Percentiles rank a stretch among this genome's conserved stretches.
These are phyloP conservation scores for Stemphylium beticola DNA, from an alignment of 2,329 filamentous ascomycete species.

Conservation along the genomic window DNA sequence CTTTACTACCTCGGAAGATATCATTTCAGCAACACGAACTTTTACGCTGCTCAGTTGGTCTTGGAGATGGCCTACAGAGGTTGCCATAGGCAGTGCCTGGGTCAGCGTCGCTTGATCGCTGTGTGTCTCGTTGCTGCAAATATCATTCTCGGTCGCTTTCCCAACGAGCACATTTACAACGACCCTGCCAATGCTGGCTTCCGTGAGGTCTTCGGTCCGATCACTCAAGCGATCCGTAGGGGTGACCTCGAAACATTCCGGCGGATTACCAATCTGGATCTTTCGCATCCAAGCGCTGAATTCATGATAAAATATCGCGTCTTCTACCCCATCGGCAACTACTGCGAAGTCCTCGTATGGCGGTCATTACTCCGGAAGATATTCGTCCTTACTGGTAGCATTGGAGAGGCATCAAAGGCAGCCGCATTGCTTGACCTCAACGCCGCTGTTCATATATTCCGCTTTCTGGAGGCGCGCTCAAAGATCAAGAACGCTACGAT, in stretches of 20 bases:
- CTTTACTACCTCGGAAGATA: conserved; percentile 94
- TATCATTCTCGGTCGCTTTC: conserved; percentile 83
- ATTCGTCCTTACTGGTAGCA: conserved; percentile 79
- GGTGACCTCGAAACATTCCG: conserved; percentile 80
- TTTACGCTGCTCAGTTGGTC: conserved; percentile 75
- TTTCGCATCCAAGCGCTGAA: conserved; percentile 37
- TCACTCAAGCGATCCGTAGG: conserved; percentile 73
- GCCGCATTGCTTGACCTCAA: conserved; percentile 77
- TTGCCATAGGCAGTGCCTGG: conserved; percentile 60
- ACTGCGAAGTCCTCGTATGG: conserved; percentile 84
- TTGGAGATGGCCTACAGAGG: conserved; percentile 82
- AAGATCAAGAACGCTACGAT: conserved; percentile 34
- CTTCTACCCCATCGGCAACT: conserved; percentile 75
- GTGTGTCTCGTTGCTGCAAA: conserved; percentile 84
- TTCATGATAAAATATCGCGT: conserved; percentile 82
- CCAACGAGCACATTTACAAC: conserved; percentile 68
- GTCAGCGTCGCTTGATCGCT: conserved; percentile 79
- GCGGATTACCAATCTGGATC: conserved; percentile 62
- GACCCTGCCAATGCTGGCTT: conserved; percentile 73
- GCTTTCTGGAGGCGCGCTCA: conserved; percentile 66
- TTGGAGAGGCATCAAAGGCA: conserved; percentile 52
- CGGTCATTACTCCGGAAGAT: conserved; percentile 78
- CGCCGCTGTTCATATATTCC: conserved; percentile 69
- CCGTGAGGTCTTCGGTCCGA: conserved; percentile 70
- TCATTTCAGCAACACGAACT: conserved; percentile 84